These are phyloP conservation scores for Paramecium caudatum DNA, from an alignment of 73 alveolate genomes.

Conservation along the genomic window DNA sequence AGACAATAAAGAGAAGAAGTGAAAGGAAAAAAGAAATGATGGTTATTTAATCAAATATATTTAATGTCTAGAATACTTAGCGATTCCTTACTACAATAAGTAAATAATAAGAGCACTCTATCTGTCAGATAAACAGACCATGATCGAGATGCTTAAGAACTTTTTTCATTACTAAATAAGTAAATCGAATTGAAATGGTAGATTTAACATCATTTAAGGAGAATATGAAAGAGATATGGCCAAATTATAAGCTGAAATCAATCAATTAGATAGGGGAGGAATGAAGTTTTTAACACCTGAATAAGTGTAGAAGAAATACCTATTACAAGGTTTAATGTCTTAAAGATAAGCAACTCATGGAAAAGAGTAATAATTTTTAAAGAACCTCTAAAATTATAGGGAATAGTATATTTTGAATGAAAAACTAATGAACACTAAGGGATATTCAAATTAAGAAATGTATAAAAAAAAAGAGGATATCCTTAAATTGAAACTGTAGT, in stretches of 20 bases:
- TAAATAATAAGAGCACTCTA: background rate
- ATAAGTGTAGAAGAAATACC: conserved; percentile 22
- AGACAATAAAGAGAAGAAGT: conserved; percentile 48
- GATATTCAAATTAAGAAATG: background rate
- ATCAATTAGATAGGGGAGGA: conserved; percentile 63
- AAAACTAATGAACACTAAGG: conserved; percentile 42
- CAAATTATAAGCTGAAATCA: background rate
- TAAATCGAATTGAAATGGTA: background rate
- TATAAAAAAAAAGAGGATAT: conserved; percentile 55
- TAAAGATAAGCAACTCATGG: conserved; percentile 40
- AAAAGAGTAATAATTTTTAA: conserved; percentile 14
- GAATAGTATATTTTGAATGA: conserved; percentile 27
- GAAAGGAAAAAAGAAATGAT: conserved; percentile 44
- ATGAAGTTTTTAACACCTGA: conserved; percentile 57
- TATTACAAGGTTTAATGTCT: background rate
- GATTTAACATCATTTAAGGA: background rate
- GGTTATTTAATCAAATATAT: no score
- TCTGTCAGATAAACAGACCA: conserved; percentile 3
- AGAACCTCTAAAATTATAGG: conserved; percentile 33
- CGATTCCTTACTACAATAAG: conserved; percentile 34
- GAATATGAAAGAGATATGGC: conserved; percentile 62
- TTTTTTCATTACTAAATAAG: conserved; percentile 32
- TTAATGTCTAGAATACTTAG: conserved; percentile 43
- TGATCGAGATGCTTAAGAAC: conserved; percentile 23
- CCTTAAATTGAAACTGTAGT: background rate